Percentiles rank a stretch among this genome's conserved stretches.
phyloP scores from a whole-genome alignment of 2,329 filamentous ascomycete species.

The Cercospora janseana region DNA sequence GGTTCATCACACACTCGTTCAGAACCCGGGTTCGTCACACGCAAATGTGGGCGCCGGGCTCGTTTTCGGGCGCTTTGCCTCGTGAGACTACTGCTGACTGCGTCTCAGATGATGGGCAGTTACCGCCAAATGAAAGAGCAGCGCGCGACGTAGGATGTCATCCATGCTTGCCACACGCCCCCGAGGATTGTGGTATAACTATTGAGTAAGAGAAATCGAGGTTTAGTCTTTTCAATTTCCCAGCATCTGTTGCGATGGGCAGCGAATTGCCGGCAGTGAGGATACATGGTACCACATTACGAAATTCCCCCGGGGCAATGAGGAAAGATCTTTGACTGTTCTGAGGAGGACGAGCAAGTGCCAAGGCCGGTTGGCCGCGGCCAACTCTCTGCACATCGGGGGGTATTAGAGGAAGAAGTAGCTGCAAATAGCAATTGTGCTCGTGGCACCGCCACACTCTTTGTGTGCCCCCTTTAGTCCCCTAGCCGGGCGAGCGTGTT shows the following conservation, averaged over 20 bases:
- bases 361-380: slow-evolving; percentile 10
- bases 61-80: background rate
- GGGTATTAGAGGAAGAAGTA: background rate
- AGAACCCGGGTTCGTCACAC: background rate
- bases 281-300: slow-evolving; percentile 6
- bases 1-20: background rate
- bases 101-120: slow-evolving; percentile 14
- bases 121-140: slow-evolving; percentile 9
- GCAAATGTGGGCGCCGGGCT: background rate
- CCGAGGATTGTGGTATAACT: background rate
- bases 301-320: background rate
- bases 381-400: slow-evolving; percentile 2
- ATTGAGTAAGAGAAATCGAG: slow-evolving; percentile 13
- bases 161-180: background rate
- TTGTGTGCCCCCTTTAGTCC: slow-evolving; percentile 9
- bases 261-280: slow-evolving; percentile 9
- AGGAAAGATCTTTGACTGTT: slow-evolving; percentile 2
- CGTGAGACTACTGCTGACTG: slow-evolving; percentile 11
- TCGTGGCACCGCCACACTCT: slow-evolving; percentile 13
- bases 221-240: slow-evolving; percentile 1
- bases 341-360: background rate
- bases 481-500: background rate
- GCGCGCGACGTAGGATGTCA: background rate
- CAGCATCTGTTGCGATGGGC: background rate
- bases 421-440: slow-evolving; percentile 11